Evolutionary conservation across 2,329 filamentous ascomycete genomes (phyloP), one percentile per base, ranked within the genome.

Genomic region (Coleophoma crateriformis): DNA sequence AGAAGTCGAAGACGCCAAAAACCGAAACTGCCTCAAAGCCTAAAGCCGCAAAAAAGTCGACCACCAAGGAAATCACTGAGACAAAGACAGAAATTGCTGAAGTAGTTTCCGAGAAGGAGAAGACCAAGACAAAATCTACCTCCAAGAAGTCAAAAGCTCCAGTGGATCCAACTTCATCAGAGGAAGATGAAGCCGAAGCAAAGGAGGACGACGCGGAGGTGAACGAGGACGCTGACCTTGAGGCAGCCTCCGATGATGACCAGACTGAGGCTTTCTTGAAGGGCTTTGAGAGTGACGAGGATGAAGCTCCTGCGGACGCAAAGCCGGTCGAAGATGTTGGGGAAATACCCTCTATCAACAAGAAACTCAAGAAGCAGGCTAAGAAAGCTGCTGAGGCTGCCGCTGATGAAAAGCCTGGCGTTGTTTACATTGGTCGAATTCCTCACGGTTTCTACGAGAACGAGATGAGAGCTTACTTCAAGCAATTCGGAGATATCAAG

Each of bases 361-460:
- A 73, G 59, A 75, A 74, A 58, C 67, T 82, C 45, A 68, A 71
- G 54, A 74, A 77, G 59, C 71, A 73, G 52, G 66, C 71, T 47
- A 73, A 76, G 60, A 71, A 74, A 54, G 70, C 45, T 48, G 61
- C 58, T 48, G 68, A 68, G 54, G 59, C 60, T 5, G 70, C 74
- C 32, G 62, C 63, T 17, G 72, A 73, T 50, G 74, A 77, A 43
- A 77, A 79, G 46, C 81, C 88, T 1, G 92, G 91, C 43, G 85
- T 94, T 38, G 78, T 97, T 63, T 97, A 96, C 71, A 78, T 99
- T 62, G 90, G 89, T 65, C 89, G 90, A 57, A 85, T 96, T 52
- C 91, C 91, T 37, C 89, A 94, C 71, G 88, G 94, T 71, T 99
- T 99, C 81, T 97, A 92, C 77, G 94, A 99, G 73, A 82, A 90